Evolutionary conservation across 2,329 filamentous ascomycete genomes (phyloP), one percentile per base, ranked within the genome.

Genomic region (Calonectria honghensis): DNA sequence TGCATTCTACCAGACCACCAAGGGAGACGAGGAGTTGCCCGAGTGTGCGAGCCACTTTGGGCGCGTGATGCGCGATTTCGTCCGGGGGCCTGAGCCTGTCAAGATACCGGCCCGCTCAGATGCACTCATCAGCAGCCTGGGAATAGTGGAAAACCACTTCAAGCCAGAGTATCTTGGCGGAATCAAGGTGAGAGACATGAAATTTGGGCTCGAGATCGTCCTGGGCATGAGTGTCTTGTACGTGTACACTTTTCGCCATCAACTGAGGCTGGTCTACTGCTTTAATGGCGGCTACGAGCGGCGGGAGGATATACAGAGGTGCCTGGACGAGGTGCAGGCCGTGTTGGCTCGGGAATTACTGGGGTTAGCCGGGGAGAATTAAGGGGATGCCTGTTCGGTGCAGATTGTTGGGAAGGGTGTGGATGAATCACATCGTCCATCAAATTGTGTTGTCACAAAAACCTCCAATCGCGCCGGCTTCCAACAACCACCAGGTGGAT

Each of bases 91-190:
- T 11, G 77, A 81, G 61, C 79, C 79, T 52, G 59, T 77, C 2
- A 70, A 74, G 10, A 72, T 20, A 5, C 76, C 79, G 1, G 27
- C 76, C 10, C 63, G 77, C 11, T 79, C 73, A 29, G 79, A 81
- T 51, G 80, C 79, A 2, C 14, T 81, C 13, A 71, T 81, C 1
- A 81, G 79, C 66, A 81, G 79, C 68, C 31, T 82, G 5, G 81
- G 79, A 11, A 37, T 82, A 20, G 75, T 66, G 1, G 73, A 76
- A 32, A 16, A 41, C 6, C 70, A 54, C n/a, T n/a, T 70, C 7
- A 41, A 73, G 13, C 61, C 29, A 1, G 61, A 68, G n/a, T 73
- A 76, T 5, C 52, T 51, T 1, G 39, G 52, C 1, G 41, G 35
- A 0, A 51, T 72, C 18, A 74, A 52, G 50, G 75, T 76, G 0